A percentile compares a stretch with the other conserved stretches of the same genome.
Evolutionary conservation across 805 yeast species (phyloP).

Genomic region (Pachysolen tannophilus): DNA sequence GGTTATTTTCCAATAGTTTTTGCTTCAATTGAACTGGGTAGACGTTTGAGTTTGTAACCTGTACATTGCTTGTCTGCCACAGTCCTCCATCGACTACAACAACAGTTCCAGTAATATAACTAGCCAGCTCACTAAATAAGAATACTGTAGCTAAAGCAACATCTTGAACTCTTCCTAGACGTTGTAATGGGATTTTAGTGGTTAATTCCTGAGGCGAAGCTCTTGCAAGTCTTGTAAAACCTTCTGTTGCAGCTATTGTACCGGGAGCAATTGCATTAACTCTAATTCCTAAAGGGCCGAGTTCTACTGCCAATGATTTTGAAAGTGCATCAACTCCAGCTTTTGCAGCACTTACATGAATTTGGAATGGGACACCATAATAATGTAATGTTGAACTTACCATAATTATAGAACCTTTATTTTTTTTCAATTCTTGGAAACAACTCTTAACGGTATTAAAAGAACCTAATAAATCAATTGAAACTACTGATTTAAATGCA

Average conservation of each 20-base stretch:
- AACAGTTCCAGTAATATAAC: slow-evolving; percentile 68
- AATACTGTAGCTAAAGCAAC: slow-evolving; percentile 85
- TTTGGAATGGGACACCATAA: slow-evolving; percentile 80
- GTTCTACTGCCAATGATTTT: slow-evolving; percentile 78
- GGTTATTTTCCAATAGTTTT: slow-evolving; percentile 5
- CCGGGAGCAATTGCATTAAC: slow-evolving; percentile 91
- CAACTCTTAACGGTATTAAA: slow-evolving; percentile 86
- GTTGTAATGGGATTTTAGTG: slow-evolving; percentile 52
- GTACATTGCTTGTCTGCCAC: slow-evolving; percentile 73
- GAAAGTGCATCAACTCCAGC: slow-evolving; percentile 91
- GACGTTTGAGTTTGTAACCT: too few species aligned
- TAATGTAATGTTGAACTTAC: slow-evolving; percentile 88
- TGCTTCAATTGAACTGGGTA: too few species aligned
- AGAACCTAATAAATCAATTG: slow-evolving; percentile 83
- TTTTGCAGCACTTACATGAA: slow-evolving; percentile 91
- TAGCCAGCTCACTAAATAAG: slow-evolving; percentile 76
- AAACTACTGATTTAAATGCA: slow-evolving; percentile 83
- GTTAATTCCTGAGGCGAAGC: slow-evolving; percentile 31
- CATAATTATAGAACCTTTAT: slow-evolving; percentile 67
- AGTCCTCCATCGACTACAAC: slow-evolving; percentile 85
- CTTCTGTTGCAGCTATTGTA: slow-evolving; percentile 81
- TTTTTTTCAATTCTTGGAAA: slow-evolving; percentile 51
- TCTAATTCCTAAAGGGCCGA: slow-evolving; percentile 84
- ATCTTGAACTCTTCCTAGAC: slow-evolving; percentile 64
- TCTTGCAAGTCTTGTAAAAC: slow-evolving; percentile 20